Evolutionary conservation across 73 alveolate species (phyloP).

Genomic region (Tetrahymena elliotti): DNA sequence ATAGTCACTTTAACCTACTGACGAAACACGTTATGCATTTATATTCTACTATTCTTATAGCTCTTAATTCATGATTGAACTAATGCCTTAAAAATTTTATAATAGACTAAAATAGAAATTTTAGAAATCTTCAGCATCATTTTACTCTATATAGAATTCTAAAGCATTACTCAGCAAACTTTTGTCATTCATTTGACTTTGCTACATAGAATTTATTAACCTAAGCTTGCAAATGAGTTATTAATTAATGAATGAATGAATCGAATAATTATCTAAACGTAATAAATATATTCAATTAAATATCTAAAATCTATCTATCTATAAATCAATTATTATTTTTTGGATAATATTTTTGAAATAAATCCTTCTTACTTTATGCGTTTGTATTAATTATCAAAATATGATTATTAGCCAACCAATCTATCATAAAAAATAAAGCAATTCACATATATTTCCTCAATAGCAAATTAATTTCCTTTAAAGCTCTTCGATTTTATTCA

Average conservation of each 20-base stretch:
- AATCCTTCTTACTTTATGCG: background rate
- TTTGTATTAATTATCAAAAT: background rate
- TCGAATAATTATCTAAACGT: no score
- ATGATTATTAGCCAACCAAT: background rate
- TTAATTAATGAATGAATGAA: no score
- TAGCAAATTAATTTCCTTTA: background rate
- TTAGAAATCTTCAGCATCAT: background rate
- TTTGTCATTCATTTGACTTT: background rate
- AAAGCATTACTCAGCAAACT: background rate
- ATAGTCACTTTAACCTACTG: background rate
- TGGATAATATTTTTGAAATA: background rate
- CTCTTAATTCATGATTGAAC: background rate
- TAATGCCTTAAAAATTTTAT: no score
- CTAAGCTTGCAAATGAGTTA: no score
- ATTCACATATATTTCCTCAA: background rate
- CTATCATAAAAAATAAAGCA: background rate
- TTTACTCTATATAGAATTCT: background rate
- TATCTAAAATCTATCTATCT: background rate
- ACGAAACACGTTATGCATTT: background rate
- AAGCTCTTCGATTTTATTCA: background rate
- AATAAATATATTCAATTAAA: no score
- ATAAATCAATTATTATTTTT: no score
- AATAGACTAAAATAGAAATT: background rate
- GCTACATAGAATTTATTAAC: background rate
- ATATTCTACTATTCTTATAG: background rate